Conservation (phyloP, 495 filamentous ascomycete species). For the Schizothecium vesticola region DNA sequence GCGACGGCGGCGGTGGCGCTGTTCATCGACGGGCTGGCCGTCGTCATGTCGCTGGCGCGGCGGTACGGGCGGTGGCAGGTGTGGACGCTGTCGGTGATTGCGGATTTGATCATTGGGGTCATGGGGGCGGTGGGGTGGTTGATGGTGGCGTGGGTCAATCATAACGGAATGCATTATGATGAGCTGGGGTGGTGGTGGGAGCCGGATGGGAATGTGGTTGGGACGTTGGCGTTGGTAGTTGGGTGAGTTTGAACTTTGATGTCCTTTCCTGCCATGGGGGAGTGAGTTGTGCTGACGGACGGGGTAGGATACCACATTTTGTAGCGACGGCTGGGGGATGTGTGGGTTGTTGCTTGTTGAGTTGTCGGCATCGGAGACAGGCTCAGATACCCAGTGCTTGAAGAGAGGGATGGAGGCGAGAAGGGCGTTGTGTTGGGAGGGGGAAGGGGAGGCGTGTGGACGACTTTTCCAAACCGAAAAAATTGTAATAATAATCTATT, state of each 20-base stretch:
- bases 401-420: no score
- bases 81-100: background rate
- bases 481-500: no score
- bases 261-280: no score
- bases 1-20: background rate
- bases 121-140: background rate
- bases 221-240: background rate
- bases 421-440: no score
- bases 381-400: no score
- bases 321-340: background rate
- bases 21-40: background rate
- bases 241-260: background rate
- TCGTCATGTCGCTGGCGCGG: background rate
- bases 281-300: background rate
- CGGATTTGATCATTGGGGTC: background rate
- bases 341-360: background rate
- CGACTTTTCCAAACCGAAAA: no score
- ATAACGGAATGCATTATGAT: background rate
- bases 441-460: no score
- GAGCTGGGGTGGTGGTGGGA: background rate
- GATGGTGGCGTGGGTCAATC: background rate
- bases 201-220: background rate
- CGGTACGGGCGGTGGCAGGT: background rate
- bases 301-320: background rate
- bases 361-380: no score